Base-by-base conservation (phyloP, 108 stramenopile genomes). In the Bacterosira constricta region DNA sequence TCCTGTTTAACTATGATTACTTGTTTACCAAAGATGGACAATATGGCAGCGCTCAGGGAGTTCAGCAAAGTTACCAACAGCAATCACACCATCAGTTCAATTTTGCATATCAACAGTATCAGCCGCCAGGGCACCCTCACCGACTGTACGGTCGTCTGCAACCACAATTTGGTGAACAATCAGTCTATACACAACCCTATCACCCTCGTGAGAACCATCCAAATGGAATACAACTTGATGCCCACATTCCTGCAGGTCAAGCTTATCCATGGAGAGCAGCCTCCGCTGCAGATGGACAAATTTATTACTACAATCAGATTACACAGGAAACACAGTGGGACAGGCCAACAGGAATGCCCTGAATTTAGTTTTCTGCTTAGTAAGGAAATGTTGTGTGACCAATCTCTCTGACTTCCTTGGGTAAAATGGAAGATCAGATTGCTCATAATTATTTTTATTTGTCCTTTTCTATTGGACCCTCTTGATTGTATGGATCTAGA, bases 281-380 rank as follows among this genome's bases (percentile, higher is more conserved):
- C 42, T 75, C 86, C 15, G 68, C 88, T 11, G 80, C 84, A 18
- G 89, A 93, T 72, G 94, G 94, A 21, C 92, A 95, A 73, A 58
- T 88, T 31, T 97, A 97, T 70, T 97, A 95, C 50, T 97, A 94
- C 86, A 95, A 97, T 66, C 86, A 90, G 60, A 69, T 80, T 49
- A 91, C 93, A 2, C 82, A 88, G 5, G 90, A 90, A 74, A 95
- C 94, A 1, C 84, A 85, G 34, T 97, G 96, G 96, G 90, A 95
- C 18, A 93, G 89, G 62, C 92, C 92, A 10, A 58, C 85, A 25
- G 93, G 88, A 12, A 91, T 94, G 87, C 88, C 86, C 57, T 90
- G 83, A 80, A 20, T 44, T 45, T 55, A 35, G 37, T 36, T 7
- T 34, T 36, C 52, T 23, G n/a, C n/a, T n/a, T n/a, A n/a, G n/a